Base-by-base conservation (phyloP, 2,329 filamentous ascomycete species). In the Nannizzia gypsea region DNA sequence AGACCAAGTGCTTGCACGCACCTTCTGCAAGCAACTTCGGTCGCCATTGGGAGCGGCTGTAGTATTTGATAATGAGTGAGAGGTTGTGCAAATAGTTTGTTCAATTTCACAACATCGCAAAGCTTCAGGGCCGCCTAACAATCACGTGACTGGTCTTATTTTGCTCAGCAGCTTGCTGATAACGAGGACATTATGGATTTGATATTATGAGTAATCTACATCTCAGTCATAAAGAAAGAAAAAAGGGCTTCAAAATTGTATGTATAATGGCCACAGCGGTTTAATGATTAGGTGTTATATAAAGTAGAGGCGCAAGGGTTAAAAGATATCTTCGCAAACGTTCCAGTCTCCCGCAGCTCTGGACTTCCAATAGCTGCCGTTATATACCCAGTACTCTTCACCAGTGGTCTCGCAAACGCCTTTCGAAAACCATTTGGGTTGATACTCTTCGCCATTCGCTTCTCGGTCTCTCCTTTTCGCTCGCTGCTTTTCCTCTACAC, bases 401-500 rank as follows among this genome's bases (percentile, higher is more conserved):
- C 93, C 91, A 2, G 92, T 96, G 17, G 88, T 77, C 42, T 88
- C 82, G 73, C 89, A 91, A 65, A 73, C 81, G 1, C 79, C 79
- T 75, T 87, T 89, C 42, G 70, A 76, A 72, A 99, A 99, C 91
- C 92, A 99, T 54, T 86, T 84, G 0, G 93, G 90, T 44, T 76
- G 74, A 69, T 93, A 97, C 62, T 92, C 85, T 63, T 95, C 87
- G 3, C 93, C 93, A 1, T 76, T 81, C 31, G 81, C 80, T 74
- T 99, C 92, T 24, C 91, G 80, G 61, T 80, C 76, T 59, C 88
- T 77, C 63, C 93, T 78, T 61, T 86, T 85, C 8, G 86, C 84
- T 62, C 93, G 81, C 78, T 99, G 93, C 64, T 86, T 90, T 76
- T 96, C 88, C 73, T 99, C 93, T 0, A 99, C 83, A 1, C 93